A percentile compares a stretch with the other conserved stretches of the same genome.
phyloP scores from a whole-genome alignment of 2,329 filamentous ascomycete genomes.

The Ambrosiella xylebori region DNA sequence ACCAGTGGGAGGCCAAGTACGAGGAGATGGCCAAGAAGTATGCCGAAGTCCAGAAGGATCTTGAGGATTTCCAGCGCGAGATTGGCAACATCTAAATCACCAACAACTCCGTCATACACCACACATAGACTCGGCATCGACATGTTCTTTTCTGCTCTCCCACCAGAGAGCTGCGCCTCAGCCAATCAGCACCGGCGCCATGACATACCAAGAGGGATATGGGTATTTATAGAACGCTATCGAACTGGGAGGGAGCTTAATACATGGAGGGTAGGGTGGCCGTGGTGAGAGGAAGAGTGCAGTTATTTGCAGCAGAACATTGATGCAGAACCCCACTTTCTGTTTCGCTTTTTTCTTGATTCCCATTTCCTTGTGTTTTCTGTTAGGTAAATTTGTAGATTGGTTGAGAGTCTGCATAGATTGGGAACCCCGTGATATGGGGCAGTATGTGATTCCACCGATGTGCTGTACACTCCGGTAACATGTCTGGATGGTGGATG shows the following conservation, averaged over 20 bases:
- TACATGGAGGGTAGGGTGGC: background rate
- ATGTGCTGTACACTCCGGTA: no score
- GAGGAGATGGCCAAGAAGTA: constrained; percentile 95
- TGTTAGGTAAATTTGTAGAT: background rate
- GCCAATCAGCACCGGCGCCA: background rate
- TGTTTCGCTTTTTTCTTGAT: constrained; percentile 7
- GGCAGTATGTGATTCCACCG: no score
- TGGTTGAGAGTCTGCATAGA: no score
- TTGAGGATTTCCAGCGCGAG: constrained; percentile 78
- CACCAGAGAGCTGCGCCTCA: background rate
- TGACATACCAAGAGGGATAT: background rate
- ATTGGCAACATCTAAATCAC: constrained; percentile 72
- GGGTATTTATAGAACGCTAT: background rate
- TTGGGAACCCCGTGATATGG: no score
- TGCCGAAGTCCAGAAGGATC: constrained; percentile 65
- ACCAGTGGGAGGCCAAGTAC: constrained; percentile 95
- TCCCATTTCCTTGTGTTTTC: background rate
- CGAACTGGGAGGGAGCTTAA: background rate
- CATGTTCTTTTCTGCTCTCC: constrained; percentile 1
- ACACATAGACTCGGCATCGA: constrained; percentile 2
- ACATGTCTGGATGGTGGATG: no score
- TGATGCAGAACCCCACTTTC: constrained; percentile 2
- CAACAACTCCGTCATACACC: background rate
- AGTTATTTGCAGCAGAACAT: constrained; percentile 9
- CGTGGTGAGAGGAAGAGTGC: background rate